Base-by-base conservation (phyloP, 2,329 filamentous ascomycete species). In the Beauveria australis region DNA sequence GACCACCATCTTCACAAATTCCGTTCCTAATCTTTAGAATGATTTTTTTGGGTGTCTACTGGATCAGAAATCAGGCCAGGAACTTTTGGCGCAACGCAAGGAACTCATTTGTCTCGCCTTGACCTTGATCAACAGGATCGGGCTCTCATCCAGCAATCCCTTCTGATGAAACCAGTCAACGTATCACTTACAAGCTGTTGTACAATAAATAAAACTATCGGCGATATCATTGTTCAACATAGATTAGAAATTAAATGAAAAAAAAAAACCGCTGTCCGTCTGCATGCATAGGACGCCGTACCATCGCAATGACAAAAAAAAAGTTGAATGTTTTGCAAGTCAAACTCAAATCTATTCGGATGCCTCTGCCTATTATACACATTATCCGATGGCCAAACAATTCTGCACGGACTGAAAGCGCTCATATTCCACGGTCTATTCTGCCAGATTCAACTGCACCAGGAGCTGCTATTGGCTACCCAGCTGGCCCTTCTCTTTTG, bases 351-450 rank as follows among this genome's bases (percentile, higher is more conserved):
- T 57, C 47, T 46, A 52, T 57, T 61, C 46, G 59, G 47, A 52
- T 44, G 40, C 47, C 59, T 54, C 40, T 61, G 47, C 48, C 40
- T 61, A 57, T 57, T 61, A 53, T 61, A 61, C 59, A 61, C 40
- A 57, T 47, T 16, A 53, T 57, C 59, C 59, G 53, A 41, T 57
- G 53, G 53, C 53, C 47, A 48, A n/a, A 47, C 52, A 51, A 41
- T 51, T 26, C 59, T 49, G 26, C 26, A 28, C 26, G 41, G 40
- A 57, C 40, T 40, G n/a, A 24, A n/a, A 48, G 8, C 46, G 33
- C 41, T 53, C 57, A 22, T 47, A n/a, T 52, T 54, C 47, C 46
- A 49, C 24, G 22, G 19, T 57, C 59, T 57, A 61, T 56, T 46
- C 48, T 46, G n/a, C 37, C 44, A 52, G 18, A 47, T 53, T 52